Evolutionary conservation across 2,329 filamentous ascomycete species (phyloP).

Genomic region (Sclerotinia subarctica): DNA sequence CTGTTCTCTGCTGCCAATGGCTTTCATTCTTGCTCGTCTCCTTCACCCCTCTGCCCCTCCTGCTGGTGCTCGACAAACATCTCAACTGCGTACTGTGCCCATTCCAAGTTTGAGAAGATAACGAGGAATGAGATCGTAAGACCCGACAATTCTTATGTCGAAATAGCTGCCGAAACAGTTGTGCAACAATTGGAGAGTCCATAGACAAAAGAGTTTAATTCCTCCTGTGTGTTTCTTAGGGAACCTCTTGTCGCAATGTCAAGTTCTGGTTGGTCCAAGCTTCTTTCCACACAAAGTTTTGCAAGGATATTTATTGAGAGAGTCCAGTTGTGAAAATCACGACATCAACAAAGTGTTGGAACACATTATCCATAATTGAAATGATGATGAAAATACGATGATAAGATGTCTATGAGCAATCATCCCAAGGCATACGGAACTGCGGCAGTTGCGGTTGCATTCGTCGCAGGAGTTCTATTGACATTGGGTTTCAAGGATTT

Average conservation of each 20-base stretch:
- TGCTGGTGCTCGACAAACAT: constrained; percentile 28
- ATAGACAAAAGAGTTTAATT: constrained; percentile 41
- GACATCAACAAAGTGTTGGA: constrained; percentile 4
- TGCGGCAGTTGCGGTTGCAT: constrained; percentile 67
- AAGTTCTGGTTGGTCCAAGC: constrained; percentile 41
- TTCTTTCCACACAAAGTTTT: constrained; percentile 28
- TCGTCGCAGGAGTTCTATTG: constrained; percentile 71
- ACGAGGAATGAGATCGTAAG: constrained; percentile 43
- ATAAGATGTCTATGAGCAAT: constrained; percentile 56
- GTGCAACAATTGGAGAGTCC: constrained; percentile 76
- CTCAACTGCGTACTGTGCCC: constrained; percentile 42
- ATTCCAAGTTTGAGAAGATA: constrained; percentile 38
- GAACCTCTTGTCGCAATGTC: constrained; percentile 23
- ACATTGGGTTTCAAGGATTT: constrained; percentile 77
- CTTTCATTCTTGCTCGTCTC: constrained; percentile 52
- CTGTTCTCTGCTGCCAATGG: constrained; percentile 81
- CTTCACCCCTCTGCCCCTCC: constrained; percentile 24
- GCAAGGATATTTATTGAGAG: constrained; percentile 18
- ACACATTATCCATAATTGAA: constrained; percentile 4
- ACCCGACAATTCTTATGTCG: constrained; percentile 65
- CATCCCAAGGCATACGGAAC: constrained; percentile 61
- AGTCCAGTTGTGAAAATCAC: constrained; percentile 11
- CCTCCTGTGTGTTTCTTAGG: constrained; percentile 24
- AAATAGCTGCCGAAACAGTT: constrained; percentile 83
- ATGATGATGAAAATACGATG: constrained; percentile 24